These are phyloP conservation scores for Scedosporium apiospermum DNA, from an alignment of 2,329 filamentous ascomycete genomes.

Conservation along the genomic window DNA sequence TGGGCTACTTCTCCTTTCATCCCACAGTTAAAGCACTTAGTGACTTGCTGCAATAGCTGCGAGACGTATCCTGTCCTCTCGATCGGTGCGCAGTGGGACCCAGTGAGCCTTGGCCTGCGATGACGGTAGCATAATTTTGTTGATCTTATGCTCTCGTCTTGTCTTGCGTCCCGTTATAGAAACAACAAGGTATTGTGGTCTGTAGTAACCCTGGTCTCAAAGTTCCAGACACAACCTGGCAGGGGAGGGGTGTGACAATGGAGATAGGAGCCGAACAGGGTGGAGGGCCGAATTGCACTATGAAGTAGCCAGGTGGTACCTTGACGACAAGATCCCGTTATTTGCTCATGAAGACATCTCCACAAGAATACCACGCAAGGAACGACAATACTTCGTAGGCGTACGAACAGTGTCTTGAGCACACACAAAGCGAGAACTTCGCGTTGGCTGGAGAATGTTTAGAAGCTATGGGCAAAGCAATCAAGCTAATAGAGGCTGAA, in stretches of 20 bases:
- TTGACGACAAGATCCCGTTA: not conserved
- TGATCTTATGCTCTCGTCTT: constrained; percentile 46
- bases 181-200: constrained; percentile 23
- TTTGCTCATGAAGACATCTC: not conserved
- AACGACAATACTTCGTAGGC: not conserved
- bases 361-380: not conserved
- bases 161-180: constrained; percentile 39
- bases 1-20: constrained; percentile 29
- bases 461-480: constrained; percentile 28
- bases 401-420: not conserved
- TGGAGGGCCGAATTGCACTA: not conserved
- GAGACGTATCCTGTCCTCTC: constrained; percentile 39
- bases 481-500: constrained; percentile 32
- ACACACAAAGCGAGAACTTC: not conserved
- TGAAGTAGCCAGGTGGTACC: not conserved
- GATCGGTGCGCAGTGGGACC: constrained; percentile 26
- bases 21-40: constrained; percentile 35
- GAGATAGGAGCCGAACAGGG: not conserved
- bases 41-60: constrained; percentile 32
- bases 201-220: constrained; percentile 14
- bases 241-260: constrained; percentile 12
- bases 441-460: constrained; percentile 25
- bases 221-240: constrained; percentile 12
- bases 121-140: constrained; percentile 48
- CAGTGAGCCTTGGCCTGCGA: constrained; percentile 34